Percentiles rank a stretch among this genome's conserved stretches.
phyloP scores from a whole-genome alignment of 768 basidiomycete species.

The Gyrodon lividus region DNA sequence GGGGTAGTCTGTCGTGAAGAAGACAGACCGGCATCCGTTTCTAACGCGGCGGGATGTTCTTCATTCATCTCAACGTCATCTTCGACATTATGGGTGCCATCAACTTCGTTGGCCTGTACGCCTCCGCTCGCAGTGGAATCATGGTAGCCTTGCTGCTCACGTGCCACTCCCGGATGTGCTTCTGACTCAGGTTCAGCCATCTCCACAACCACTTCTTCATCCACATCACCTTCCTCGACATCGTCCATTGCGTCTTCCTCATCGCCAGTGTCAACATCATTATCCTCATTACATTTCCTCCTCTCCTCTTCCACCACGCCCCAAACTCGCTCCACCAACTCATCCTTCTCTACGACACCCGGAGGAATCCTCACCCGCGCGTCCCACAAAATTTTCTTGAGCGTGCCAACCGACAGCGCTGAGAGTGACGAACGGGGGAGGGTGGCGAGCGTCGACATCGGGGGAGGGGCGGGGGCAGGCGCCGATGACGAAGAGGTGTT shows the following conservation, averaged over 20 bases:
- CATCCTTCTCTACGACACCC: constrained; percentile 77
- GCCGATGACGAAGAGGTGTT: constrained; percentile 17
- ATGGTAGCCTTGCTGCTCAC: neutral
- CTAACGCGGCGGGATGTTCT: constrained; percentile 1
- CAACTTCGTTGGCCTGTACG: constrained; percentile 1
- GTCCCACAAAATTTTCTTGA: constrained; percentile 78
- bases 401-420: constrained; percentile 60
- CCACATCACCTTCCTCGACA: constrained; percentile 17
- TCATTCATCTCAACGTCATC: constrained; percentile 3
- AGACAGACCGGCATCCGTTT: neutral
- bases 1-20: constrained; percentile 13
- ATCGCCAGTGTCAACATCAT: constrained; percentile 9
- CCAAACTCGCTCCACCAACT: constrained; percentile 71
- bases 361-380: constrained; percentile 65
- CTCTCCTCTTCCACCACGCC: constrained; percentile 65
- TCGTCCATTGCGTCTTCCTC: constrained; percentile 31
- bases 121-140: neutral
- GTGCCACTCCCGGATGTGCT: neutral
- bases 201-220: constrained; percentile 15
- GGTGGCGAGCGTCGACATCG: constrained; percentile 62
- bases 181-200: constrained; percentile 21
- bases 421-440: constrained; percentile 59
- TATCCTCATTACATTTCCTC: constrained; percentile 47
- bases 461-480: constrained; percentile 45
- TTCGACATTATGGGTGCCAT: neutral